Conservation (phyloP, 345 rosid genomes). For the Reutealis trisperma region DNA sequence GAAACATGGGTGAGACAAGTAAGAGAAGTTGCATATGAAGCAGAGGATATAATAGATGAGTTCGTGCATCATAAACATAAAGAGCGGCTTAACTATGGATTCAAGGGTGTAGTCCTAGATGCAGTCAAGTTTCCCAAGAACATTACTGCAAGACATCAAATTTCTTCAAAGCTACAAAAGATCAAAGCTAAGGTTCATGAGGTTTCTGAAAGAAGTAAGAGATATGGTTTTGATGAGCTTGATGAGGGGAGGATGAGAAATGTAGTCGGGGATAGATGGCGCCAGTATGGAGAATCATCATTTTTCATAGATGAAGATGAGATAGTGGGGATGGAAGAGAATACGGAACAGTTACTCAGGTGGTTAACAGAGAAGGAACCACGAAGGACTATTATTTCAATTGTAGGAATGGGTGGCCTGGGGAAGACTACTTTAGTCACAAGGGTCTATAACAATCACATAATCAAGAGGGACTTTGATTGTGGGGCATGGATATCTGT, state of each 20-base stretch:
- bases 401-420: slow-evolving; percentile 38
- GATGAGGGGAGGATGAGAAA: slow-evolving; percentile 18
- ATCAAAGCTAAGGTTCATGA: slow-evolving; percentile 29
- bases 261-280: slow-evolving; percentile 9
- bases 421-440: slow-evolving; percentile 42
- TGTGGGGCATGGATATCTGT: slow-evolving; percentile 37
- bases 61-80: slow-evolving; percentile 18
- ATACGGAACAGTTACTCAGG: slow-evolving; percentile 13
- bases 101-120: slow-evolving; percentile 21
- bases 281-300: slow-evolving; percentile 25
- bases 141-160: slow-evolving; percentile 10
- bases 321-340: slow-evolving; percentile 34
- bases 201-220: slow-evolving; percentile 28
- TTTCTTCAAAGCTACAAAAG: slow-evolving; percentile 19
- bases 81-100: not conserved
- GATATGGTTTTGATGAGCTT: slow-evolving; percentile 21
- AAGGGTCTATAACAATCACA: slow-evolving; percentile 20
- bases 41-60: slow-evolving; percentile 34
- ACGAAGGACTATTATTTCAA: slow-evolving; percentile 26
- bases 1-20: slow-evolving; percentile 40
- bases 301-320: slow-evolving; percentile 32
- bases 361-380: slow-evolving; percentile 26
- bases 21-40: slow-evolving; percentile 32
- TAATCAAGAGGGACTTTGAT: slow-evolving; percentile 16
- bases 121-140: slow-evolving; percentile 21